These are phyloP conservation scores for Ruellia speciosa DNA, from an alignment of 305 asterid species.

Conservation along the genomic window DNA sequence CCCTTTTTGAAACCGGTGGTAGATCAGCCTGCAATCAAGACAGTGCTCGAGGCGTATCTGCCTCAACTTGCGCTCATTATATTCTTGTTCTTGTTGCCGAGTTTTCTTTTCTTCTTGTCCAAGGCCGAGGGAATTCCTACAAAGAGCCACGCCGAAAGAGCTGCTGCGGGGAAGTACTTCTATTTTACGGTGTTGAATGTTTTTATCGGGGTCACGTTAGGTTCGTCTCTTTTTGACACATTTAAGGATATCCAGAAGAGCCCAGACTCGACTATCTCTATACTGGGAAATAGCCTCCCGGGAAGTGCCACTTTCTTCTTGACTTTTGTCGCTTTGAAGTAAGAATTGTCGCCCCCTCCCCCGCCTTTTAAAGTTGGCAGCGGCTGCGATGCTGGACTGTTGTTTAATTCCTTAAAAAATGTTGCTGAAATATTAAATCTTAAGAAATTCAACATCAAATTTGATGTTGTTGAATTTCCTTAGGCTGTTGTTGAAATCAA, in stretches of 20 bases:
- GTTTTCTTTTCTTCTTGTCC: conserved; percentile 63
- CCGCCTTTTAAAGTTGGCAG: no score
- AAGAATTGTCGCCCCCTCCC: conserved; percentile 24
- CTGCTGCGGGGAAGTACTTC: conserved; percentile 86
- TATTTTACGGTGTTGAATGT: conserved; percentile 76
- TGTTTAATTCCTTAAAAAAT: not conserved
- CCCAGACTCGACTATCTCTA: conserved; percentile 30
- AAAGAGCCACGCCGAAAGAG: conserved; percentile 65
- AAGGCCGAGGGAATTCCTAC: conserved; percentile 83
- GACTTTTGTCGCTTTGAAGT: conserved; percentile 87
- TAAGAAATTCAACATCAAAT: no score
- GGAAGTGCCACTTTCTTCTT: conserved; percentile 90
- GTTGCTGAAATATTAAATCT: no score
- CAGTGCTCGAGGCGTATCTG: conserved; percentile 71
- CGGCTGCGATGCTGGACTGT: no score
- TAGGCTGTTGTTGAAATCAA: no score
- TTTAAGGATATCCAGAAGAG: conserved; percentile 41
- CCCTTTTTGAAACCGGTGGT: conserved; percentile 63
- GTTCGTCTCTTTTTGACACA: conserved; percentile 51
- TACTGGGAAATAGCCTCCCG: conserved; percentile 72
- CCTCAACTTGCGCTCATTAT: conserved; percentile 84
- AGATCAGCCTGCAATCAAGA: conserved; percentile 31
- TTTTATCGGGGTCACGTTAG: conserved; percentile 77
- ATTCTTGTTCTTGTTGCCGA: conserved; percentile 70
- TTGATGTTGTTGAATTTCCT: no score